Evolutionary conservation across 768 basidiomycete species (phyloP), one percentile per base, ranked within the genome.

Genomic region (Leccinum longicurvipes): DNA sequence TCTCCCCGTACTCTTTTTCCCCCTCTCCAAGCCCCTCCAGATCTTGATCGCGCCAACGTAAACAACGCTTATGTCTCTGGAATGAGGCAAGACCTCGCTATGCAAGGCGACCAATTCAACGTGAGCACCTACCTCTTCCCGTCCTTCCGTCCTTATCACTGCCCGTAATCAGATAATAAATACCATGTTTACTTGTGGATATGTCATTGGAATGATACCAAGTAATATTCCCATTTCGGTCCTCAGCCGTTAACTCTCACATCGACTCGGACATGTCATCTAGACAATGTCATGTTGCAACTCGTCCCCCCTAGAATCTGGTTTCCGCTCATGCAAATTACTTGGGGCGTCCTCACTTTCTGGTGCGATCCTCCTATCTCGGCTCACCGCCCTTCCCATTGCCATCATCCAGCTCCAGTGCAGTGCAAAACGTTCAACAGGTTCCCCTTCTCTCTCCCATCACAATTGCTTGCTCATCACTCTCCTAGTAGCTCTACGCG

Each of bases 11-110:
- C 15, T 21, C 15, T 7, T 6, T 23, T 11, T 7, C 41, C 15
- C 11, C 14, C 14, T 8, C n/a, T 23, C 2, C 23, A 23, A 45
- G 1, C 19, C 11, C 25, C 23, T 25, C 6, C 59, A 87, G 84
- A 87, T 69, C 74, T 88, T 21, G 85, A 87, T 67, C 73, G 85
- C 54, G 84, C 85, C 29, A 87, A 87, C 68, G 74, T 89, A 27
- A 76, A 77, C 60, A 89, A 89, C 68, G 87, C 87, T 11, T 89
- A 87, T 68, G 84, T 87, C n/a, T 87, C 85, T 5, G 87, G 87
- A 6, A 87, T 91, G 86, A 83, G 79, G 58, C 84, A 89, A 68
- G 86, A 86, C 21, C 75, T 89, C 34, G 61, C 77, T 54, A 85
- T 88, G 84, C 67, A 74, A 42, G 85, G 85, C 36, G 83, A 78